Evolutionary conservation across 306 rosid genomes (phyloP).

Genomic region (Cucumis cinereus): DNA sequence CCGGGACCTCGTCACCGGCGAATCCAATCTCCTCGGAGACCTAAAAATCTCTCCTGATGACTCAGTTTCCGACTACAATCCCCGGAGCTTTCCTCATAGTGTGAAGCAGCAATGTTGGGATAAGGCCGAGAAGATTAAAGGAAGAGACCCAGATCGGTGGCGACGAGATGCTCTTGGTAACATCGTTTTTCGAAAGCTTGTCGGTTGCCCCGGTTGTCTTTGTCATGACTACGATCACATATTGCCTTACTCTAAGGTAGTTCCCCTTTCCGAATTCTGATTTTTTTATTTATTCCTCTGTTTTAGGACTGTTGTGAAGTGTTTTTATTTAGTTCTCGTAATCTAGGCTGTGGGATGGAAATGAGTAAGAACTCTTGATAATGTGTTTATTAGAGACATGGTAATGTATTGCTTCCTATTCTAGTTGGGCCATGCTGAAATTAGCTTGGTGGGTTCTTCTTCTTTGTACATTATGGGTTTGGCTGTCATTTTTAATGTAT

Average conservation of each 20-base stretch:
- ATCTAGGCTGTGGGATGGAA: background rate
- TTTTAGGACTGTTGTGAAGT: background rate
- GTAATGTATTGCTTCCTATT: background rate
- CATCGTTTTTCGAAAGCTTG: conserved; percentile 68
- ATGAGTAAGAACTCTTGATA: background rate
- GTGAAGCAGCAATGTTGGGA: conserved; percentile 88
- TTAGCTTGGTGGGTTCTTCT: background rate
- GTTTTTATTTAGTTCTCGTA: background rate
- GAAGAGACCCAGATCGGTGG: conserved; percentile 92
- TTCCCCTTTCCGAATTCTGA: background rate
- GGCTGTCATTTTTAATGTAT: background rate
- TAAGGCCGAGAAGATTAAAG: conserved; percentile 70
- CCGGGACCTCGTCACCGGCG: conserved; percentile 15
- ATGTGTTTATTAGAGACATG: background rate
- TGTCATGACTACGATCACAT: conserved; percentile 90
- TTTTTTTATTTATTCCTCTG: background rate
- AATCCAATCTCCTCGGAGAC: conserved; percentile 19
- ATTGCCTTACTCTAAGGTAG: conserved; percentile 79
- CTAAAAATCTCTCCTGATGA: conserved; percentile 17
- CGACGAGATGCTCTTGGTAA: conserved; percentile 79
- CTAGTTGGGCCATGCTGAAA: background rate
- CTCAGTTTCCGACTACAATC: conserved; percentile 28
- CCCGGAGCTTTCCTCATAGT: conserved; percentile 56
- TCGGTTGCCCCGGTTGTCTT: conserved; percentile 85
- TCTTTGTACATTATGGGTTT: background rate